Conservation (phyloP, 768 basidiomycete genomes). For the Lentinula raphanica region DNA sequence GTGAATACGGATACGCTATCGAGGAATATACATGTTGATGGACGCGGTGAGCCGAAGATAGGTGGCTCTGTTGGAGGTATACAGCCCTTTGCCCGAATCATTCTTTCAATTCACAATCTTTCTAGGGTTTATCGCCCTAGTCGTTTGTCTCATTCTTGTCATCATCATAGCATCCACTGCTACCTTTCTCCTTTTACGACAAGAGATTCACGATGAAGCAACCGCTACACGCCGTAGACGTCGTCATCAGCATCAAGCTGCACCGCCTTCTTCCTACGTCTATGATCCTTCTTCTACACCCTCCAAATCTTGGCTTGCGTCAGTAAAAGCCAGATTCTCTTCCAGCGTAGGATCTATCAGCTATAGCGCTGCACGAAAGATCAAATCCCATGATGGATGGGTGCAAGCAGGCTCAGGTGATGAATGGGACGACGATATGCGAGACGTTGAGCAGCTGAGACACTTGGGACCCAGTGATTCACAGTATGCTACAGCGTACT, state of each 20-base stretch:
- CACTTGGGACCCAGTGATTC: slow-evolving; percentile 1
- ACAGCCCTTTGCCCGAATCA: slow-evolving; percentile 11
- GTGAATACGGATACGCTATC: not conserved
- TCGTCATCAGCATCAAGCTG: slow-evolving; percentile 19
- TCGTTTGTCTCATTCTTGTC: slow-evolving; percentile 49
- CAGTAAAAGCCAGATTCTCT: not conserved
- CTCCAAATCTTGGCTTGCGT: not conserved
- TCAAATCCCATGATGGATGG: slow-evolving; percentile 38
- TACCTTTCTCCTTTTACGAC: slow-evolving; percentile 51
- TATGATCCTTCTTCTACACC: slow-evolving; percentile 1
- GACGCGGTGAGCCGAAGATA: slow-evolving; percentile 32
- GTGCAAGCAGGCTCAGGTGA: slow-evolving; percentile 43
- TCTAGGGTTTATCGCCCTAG: slow-evolving; percentile 55
- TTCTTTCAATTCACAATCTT: slow-evolving; percentile 1
- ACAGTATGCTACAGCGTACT: not conserved
- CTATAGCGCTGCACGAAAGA: slow-evolving; percentile 9
- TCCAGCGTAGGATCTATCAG: not conserved
- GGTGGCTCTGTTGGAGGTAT: slow-evolving; percentile 47
- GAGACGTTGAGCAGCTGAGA: slow-evolving; percentile 9
- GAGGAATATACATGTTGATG: not conserved
- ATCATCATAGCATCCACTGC: slow-evolving; percentile 49
- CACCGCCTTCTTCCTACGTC: slow-evolving; percentile 11
- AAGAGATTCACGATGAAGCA: slow-evolving; percentile 26
- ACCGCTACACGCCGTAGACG: slow-evolving; percentile 10
- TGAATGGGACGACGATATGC: slow-evolving; percentile 36